Evolutionary conservation across 176 grass and related monocot species (phyloP).

Genomic region (Ananas comosus): DNA sequence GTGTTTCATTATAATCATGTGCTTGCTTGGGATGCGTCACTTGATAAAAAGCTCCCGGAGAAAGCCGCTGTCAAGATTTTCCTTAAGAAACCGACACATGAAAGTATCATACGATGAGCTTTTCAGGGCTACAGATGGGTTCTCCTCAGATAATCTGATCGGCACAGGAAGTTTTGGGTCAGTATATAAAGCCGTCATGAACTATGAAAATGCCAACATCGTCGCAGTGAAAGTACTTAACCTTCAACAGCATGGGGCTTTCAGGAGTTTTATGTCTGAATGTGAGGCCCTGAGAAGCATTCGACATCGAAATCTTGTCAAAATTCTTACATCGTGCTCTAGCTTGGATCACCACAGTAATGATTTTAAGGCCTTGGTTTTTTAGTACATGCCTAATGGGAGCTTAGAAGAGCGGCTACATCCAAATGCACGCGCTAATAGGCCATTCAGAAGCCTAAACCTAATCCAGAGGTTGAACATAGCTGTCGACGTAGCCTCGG

Average conservation of each 20-base stretch:
- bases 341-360: too few species aligned
- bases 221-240: background rate
- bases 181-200: too few species aligned
- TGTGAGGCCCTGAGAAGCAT: background rate
- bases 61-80: background rate
- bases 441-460: background rate
- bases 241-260: background rate
- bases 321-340: too few species aligned
- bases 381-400: too few species aligned
- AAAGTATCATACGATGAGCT: background rate
- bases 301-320: background rate
- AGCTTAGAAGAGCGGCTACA: background rate
- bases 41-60: background rate
- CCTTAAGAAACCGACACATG: background rate
- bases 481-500: constrained; percentile 32
- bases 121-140: background rate
- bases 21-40: background rate
- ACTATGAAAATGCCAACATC: background rate
- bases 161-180: background rate
- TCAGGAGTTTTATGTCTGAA: background rate
- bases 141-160: background rate
- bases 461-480: constrained; percentile 33
- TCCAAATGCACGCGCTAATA: background rate
- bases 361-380: too few species aligned
- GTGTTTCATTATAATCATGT: background rate